A percentile compares a stretch with the other conserved stretches of the same genome.
These are phyloP conservation scores for Fusarium lyarnte DNA, from an alignment of 2,329 filamentous ascomycete genomes.

Conservation along the genomic window DNA sequence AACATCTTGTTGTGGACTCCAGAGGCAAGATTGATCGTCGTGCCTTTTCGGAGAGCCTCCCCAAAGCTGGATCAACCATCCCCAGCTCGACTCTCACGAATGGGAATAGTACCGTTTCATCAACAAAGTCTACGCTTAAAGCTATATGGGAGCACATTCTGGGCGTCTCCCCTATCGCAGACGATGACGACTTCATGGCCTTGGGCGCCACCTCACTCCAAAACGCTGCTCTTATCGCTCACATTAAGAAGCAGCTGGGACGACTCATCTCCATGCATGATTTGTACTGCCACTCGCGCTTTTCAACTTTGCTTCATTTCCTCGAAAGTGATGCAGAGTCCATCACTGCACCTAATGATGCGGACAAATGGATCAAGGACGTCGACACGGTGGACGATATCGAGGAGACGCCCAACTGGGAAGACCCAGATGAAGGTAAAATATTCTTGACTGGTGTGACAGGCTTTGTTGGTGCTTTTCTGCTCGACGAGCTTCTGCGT, in stretches of 20 bases:
- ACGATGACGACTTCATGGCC: neutral
- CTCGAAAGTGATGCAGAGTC: neutral
- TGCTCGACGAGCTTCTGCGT: neutral
- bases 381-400: neutral
- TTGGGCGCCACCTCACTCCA: neutral
- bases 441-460: slow-evolving; percentile 1
- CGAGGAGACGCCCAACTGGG: neutral
- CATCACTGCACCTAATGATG: neutral
- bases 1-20: neutral
- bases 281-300: neutral
- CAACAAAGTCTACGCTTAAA: neutral
- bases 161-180: neutral
- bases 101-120: neutral
- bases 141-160: neutral
- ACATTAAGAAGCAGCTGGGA: neutral
- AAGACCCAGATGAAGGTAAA: neutral
- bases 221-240: slow-evolving; percentile 1
- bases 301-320: neutral
- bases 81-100: neutral
- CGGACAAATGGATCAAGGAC: neutral
- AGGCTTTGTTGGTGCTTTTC: neutral
- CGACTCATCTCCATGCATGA: slow-evolving; percentile 5
- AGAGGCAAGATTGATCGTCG: neutral
- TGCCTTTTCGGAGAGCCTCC: neutral
- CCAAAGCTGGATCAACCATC: fast-evolving